Percentiles rank a stretch among this genome's conserved stretches.
These are phyloP conservation scores for Candida gorgasii DNA, from an alignment of 805 yeast genomes.

Conservation along the genomic window DNA sequence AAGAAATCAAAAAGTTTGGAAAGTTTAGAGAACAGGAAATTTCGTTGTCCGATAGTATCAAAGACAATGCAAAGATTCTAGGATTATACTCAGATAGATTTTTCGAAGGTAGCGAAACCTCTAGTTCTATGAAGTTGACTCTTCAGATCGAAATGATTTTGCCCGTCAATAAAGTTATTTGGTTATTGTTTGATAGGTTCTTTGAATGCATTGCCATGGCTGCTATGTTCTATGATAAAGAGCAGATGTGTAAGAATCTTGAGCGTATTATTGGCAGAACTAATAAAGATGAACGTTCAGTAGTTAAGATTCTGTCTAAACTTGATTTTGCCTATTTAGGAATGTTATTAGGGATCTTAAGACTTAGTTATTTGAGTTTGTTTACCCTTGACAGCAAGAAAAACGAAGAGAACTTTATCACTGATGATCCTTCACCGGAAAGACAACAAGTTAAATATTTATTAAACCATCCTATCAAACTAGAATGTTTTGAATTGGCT, in stretches of 20 bases:
- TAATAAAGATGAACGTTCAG: slow-evolving; percentile 21
- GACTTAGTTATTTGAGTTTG: slow-evolving; percentile 42
- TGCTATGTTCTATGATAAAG: slow-evolving; percentile 46
- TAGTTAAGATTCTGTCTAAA: slow-evolving; percentile 32
- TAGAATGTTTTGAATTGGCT: slow-evolving; percentile 20
- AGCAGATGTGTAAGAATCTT: slow-evolving; percentile 29
- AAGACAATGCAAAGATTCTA: slow-evolving; percentile 27
- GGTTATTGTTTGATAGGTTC: slow-evolving; percentile 56
- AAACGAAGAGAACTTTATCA: slow-evolving; percentile 26
- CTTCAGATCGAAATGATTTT: slow-evolving; percentile 43
- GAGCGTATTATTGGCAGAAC: slow-evolving; percentile 32
- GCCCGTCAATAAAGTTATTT: slow-evolving; percentile 55
- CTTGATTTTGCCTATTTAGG: slow-evolving; percentile 42
- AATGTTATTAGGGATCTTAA: slow-evolving; percentile 36
- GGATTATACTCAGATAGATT: slow-evolving; percentile 24
- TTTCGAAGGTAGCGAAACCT: slow-evolving; percentile 27
- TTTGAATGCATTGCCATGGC: slow-evolving; percentile 45
- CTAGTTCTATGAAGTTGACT: slow-evolving; percentile 35
- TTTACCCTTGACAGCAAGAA: slow-evolving; percentile 22
- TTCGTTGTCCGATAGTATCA: background rate
- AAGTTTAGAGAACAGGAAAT: background rate
- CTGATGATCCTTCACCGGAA: slow-evolving; percentile 23
- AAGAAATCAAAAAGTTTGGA: slow-evolving; percentile 4
- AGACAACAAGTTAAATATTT: slow-evolving; percentile 26
- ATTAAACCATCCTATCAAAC: slow-evolving; percentile 28